Evolutionary conservation across 495 filamentous ascomycete genomes (phyloP), one percentile per base, ranked within the genome.

Genomic region (Thermochaetoides thermophila): DNA sequence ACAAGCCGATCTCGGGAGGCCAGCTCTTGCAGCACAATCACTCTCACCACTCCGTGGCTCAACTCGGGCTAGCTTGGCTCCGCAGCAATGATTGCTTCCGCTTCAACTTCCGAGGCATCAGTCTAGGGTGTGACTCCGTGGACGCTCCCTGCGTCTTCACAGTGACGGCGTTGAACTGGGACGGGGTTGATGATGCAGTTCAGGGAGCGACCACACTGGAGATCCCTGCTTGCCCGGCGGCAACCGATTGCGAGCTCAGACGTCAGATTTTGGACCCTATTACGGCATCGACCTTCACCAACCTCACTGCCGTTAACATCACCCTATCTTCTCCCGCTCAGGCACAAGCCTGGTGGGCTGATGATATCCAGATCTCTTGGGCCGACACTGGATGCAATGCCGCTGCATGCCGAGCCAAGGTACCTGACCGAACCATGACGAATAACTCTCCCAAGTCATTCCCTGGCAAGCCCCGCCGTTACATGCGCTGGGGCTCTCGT

Each of bases 291-390:
- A 42, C 44, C 2, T 63, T 61, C 28, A 35, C 50, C 23, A 53
- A 51, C 16, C 31, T 66, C 31, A 63, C 54, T 10, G 52, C 58
- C 2, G 31, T 66, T 39, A 50, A 51, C 26, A 44, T 66, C 15
- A 43, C 44, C 1, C 23, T 55, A 9, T 48, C 49, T 15, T 44
- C 46, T n/a, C 38, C 48, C 5, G 46, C 36, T 10, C 27, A 50
- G 14, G 21, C 48, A 11, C 46, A 38, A 17, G 38, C 31, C 7
- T 64, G 59, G 60, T 64, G 60, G 61, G 52, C 42, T 11, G 60
- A 64, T 29, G 57, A 66, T 37, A 37, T 64, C 29, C 40, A 55
- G 16, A 37, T 64, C 29, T 49, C 56, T 15, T 64, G 62, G 60
- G 49, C 55, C 6, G 48, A 64, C 38, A 52, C 57, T 33, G 44